Conservation (phyloP, 352 stramenopile genomes). For the Phytophthora foliorum region DNA sequence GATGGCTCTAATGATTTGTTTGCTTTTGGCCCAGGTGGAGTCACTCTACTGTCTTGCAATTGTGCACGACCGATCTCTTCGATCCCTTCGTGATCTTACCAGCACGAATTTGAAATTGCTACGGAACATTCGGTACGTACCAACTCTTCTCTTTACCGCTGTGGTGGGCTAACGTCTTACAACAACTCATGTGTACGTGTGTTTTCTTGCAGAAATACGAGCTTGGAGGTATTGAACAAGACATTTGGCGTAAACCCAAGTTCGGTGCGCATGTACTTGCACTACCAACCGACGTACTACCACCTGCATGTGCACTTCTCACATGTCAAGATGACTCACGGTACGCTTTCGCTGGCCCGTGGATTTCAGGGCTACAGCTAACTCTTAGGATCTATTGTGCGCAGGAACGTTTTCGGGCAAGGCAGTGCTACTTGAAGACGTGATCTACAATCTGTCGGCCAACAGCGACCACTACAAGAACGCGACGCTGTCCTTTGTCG, state of each 20-base stretch:
- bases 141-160: background rate
- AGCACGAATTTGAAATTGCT: constrained; percentile 63
- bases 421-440: constrained; percentile 85
- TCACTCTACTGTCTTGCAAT: constrained; percentile 82
- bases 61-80: constrained; percentile 71
- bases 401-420: constrained; percentile 81
- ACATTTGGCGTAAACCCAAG: constrained; percentile 67
- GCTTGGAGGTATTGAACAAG: constrained; percentile 53
- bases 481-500: constrained; percentile 75
- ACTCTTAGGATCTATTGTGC: background rate
- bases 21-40: constrained; percentile 51
- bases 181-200: background rate
- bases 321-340: constrained; percentile 85
- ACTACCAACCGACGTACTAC: constrained; percentile 92
- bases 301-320: constrained; percentile 91
- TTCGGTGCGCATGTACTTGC: constrained; percentile 83
- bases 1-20: background rate
- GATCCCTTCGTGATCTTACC: constrained; percentile 74
- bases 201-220: constrained; percentile 54
- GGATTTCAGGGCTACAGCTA: background rate
- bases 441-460: constrained; percentile 82
- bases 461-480: constrained; percentile 77
- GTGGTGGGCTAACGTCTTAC: background rate
- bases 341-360: constrained; percentile 26
- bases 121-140: constrained; percentile 64